These are phyloP conservation scores for Trametes punicea DNA, from an alignment of 768 basidiomycete species.

Conservation along the genomic window DNA sequence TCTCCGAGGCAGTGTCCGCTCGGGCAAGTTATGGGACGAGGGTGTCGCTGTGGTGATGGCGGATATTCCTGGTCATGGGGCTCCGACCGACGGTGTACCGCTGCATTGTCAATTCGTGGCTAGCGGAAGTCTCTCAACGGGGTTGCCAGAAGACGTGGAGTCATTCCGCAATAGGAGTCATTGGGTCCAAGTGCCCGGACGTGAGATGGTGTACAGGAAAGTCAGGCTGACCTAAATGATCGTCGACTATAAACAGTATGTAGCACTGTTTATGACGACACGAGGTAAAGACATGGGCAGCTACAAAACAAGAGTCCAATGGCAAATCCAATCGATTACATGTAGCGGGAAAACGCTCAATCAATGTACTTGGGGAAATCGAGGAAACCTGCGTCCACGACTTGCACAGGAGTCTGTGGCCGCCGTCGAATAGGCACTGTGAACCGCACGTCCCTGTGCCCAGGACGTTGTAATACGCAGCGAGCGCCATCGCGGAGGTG, in stretches of 20 bases:
- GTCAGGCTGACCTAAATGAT: not conserved
- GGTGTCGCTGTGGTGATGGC: not conserved
- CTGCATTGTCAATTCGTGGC: not conserved
- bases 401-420: not conserved
- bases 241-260: too few relatives aligned
- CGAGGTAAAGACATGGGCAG: too few relatives aligned
- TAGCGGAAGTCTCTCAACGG: not conserved
- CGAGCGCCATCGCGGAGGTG: not conserved
- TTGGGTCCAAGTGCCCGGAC: not conserved
- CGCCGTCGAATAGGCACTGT: not conserved
- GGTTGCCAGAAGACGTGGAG: not conserved
- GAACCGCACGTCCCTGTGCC: not conserved
- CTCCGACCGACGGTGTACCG: not conserved
- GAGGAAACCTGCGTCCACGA: not conserved
- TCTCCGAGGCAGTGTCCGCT: not conserved
- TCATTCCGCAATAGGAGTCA: not conserved
- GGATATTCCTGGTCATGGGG: not conserved
- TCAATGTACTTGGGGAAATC: not conserved
- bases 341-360: too few relatives aligned
- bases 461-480: not conserved
- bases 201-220: not conserved
- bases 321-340: too few relatives aligned
- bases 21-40: not conserved
- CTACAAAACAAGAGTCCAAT: too few relatives aligned
- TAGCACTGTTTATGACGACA: not conserved